Conservation (phyloP, 306 rosid genomes). For the Senna siamea region DNA sequence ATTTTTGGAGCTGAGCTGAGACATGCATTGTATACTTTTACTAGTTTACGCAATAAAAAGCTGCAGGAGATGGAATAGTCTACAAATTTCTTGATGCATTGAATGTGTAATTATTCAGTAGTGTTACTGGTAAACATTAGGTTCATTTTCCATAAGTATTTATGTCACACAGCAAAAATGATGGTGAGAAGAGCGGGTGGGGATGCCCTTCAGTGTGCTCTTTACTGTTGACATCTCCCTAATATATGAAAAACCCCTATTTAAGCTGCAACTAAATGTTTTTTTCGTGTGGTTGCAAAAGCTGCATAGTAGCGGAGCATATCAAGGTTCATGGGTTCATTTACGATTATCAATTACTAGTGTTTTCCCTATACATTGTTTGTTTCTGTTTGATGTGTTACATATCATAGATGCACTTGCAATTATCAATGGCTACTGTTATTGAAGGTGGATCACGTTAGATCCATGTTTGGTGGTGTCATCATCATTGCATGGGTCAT, state of each 20-base stretch:
- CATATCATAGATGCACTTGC: no score
- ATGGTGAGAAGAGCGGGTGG: background rate
- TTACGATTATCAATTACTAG: background rate
- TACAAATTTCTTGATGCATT: background rate
- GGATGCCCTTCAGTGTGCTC: background rate
- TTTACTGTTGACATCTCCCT: background rate
- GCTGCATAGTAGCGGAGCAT: background rate
- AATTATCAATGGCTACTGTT: no score
- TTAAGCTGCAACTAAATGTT: background rate
- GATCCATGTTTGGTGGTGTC: background rate
- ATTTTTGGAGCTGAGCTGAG: background rate
- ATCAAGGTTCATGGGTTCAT: background rate
- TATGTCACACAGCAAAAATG: background rate
- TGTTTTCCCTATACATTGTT: background rate
- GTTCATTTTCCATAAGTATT: constrained; percentile 17
- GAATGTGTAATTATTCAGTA: background rate
- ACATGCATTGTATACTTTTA: background rate
- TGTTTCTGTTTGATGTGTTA: background rate
- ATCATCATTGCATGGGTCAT: background rate
- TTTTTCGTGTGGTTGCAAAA: background rate
- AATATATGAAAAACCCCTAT: background rate
- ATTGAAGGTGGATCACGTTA: background rate
- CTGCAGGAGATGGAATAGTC: background rate
- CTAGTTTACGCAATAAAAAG: background rate
- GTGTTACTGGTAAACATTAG: constrained; percentile 1